A percentile compares a stretch with the other conserved stretches of the same genome.
phyloP scores from a whole-genome alignment of 108 stramenopile genomes.

The Skeletonema tropicum region DNA sequence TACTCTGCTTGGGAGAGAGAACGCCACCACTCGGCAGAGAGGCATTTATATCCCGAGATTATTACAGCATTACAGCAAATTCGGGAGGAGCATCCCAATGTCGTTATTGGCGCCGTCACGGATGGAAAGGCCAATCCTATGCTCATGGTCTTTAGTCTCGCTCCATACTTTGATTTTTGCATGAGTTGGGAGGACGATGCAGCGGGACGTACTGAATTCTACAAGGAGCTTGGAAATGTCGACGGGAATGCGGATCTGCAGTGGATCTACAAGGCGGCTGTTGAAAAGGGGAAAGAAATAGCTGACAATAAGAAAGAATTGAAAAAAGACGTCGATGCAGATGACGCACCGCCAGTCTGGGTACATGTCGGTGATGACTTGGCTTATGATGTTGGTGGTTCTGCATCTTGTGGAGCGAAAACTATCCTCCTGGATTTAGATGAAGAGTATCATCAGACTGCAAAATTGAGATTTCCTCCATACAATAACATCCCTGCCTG shows the following conservation, averaged over 20 bases:
- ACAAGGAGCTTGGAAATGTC: conserved; percentile 68
- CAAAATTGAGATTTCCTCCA: conserved; percentile 73
- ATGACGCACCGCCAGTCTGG: conserved; percentile 63
- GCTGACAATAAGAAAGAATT: conserved; percentile 58
- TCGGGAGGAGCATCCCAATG: conserved; percentile 76
- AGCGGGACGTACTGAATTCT: conserved; percentile 75
- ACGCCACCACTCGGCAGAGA: conserved; percentile 88
- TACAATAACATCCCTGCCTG: conserved; percentile 65
- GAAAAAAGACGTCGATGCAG: conserved; percentile 28
- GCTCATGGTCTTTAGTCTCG: conserved; percentile 88
- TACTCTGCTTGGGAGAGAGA: conserved; percentile 89
- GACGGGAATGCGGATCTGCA: conserved; percentile 77
- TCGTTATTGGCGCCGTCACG: conserved; percentile 88
- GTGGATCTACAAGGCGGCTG: conserved; percentile 89
- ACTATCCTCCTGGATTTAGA: conserved; percentile 83
- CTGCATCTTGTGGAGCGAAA: conserved; percentile 80
- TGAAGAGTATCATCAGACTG: conserved; percentile 76
- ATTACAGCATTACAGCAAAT: conserved; percentile 71
- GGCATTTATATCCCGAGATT: conserved; percentile 79
- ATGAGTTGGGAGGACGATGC: conserved; percentile 90
- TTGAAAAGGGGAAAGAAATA: conserved; percentile 73
- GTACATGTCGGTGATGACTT: conserved; percentile 91
- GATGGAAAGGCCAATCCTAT: conserved; percentile 88
- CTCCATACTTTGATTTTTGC: conserved; percentile 89
- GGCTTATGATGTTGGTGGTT: conserved; percentile 87